Percentiles rank a stretch among this genome's conserved stretches.
phyloP scores from a whole-genome alignment of 306 rosid species.

The Carpinus viminea region DNA sequence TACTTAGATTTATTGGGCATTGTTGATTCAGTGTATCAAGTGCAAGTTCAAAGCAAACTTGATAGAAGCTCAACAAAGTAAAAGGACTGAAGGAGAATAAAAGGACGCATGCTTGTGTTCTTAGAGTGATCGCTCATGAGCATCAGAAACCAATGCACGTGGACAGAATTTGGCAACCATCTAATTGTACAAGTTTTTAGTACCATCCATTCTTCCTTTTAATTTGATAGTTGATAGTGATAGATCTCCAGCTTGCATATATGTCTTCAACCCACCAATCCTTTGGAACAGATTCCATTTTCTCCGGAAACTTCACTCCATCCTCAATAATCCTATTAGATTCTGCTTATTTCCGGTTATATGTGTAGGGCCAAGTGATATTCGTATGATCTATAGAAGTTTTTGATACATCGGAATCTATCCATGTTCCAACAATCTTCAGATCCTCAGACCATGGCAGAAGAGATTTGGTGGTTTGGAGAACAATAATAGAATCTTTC shows the following conservation, averaged over 20 bases:
- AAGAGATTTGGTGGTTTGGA: slow-evolving; percentile 83
- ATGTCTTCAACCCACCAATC: slow-evolving; percentile 99
- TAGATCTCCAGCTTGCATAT: slow-evolving; percentile 87
- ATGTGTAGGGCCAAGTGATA: slow-evolving; percentile 87
- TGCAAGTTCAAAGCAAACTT: too few relatives aligned
- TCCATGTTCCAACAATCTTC: slow-evolving; percentile 86
- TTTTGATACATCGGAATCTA: slow-evolving; percentile 91
- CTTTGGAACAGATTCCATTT: slow-evolving; percentile 64
- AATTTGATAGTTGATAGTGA: slow-evolving; percentile 78
- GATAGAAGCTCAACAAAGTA: too few relatives aligned
- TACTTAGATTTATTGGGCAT: too few relatives aligned
- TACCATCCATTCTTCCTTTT: slow-evolving; percentile 94
- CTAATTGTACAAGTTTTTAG: slow-evolving; percentile 68
- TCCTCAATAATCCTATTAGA: slow-evolving; percentile 61
- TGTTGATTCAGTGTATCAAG: too few relatives aligned
- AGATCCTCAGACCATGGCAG: slow-evolving; percentile 92
- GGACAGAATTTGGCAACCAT: slow-evolving; percentile 93
- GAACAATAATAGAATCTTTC: slow-evolving; percentile 96
- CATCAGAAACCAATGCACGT: slow-evolving; percentile 78
- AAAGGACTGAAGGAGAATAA: too few relatives aligned
- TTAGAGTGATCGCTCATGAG: slow-evolving; percentile 31
- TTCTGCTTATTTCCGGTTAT: slow-evolving; percentile 69
- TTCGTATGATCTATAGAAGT: slow-evolving; percentile 78
- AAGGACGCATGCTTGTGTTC: too few relatives aligned
- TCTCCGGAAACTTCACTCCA: slow-evolving; percentile 43